phyloP scores from a whole-genome alignment of 768 basidiomycete genomes.

The Neoboletus subvelutipes region DNA sequence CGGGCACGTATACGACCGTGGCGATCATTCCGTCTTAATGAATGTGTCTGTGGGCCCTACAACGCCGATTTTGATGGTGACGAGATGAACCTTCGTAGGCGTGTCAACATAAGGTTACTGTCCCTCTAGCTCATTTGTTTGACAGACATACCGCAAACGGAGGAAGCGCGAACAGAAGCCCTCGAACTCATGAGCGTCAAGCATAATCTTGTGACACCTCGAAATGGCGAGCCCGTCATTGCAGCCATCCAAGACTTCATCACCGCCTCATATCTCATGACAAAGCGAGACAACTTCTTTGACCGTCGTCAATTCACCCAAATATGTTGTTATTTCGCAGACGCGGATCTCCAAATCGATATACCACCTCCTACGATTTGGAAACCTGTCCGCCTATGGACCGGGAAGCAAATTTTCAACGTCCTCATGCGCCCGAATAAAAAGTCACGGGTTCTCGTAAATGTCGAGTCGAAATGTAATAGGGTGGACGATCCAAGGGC shows the following conservation, averaged over 20 bases:
- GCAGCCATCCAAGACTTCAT: conserved; percentile 99
- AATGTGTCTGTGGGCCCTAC: conserved; percentile 99
- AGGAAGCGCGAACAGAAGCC: conserved; percentile 96
- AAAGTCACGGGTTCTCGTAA: conserved; percentile 77
- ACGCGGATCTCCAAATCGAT: conserved; percentile 90
- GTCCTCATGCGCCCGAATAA: conserved; percentile 95
- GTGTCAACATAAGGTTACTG: background rate
- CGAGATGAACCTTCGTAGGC: conserved; percentile 97
- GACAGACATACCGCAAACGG: conserved; percentile 95
- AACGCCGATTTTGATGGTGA: conserved; percentile 99
- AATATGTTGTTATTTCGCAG: conserved; percentile 91
- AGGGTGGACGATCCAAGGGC: conserved; percentile 77
- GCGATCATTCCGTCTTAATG: conserved; percentile 95
- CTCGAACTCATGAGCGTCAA: conserved; percentile 97
- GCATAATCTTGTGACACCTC: conserved; percentile 94
- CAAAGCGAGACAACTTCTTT: conserved; percentile 89
- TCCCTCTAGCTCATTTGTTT: conserved; percentile 2
- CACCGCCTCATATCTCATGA: conserved; percentile 95
- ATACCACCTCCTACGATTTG: conserved; percentile 92
- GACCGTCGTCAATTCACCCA: conserved; percentile 95
- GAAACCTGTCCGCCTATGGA: conserved; percentile 94
- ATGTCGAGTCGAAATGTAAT: conserved; percentile 95
- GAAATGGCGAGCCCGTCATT: conserved; percentile 98
- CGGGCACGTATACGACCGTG: conserved; percentile 95
- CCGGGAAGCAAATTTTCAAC: conserved; percentile 98